These are phyloP conservation scores for Sporobolomyces roseus DNA, from an alignment of 768 basidiomycete genomes.

Conservation along the genomic window DNA sequence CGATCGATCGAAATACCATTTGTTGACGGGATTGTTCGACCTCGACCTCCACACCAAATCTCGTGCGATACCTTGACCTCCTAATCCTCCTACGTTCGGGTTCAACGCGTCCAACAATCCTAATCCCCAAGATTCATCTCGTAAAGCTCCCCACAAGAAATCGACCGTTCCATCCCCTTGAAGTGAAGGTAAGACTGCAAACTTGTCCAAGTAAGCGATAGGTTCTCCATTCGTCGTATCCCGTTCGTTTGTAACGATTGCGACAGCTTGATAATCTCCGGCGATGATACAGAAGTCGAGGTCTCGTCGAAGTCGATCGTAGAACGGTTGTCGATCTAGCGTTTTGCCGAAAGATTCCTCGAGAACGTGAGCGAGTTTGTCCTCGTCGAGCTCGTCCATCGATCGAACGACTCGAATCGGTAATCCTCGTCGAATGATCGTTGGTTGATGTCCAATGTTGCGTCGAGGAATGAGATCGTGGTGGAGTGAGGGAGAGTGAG, in stretches of 20 bases:
- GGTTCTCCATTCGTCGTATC: neutral
- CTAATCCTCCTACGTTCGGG: constrained; percentile 81
- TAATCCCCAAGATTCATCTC: constrained; percentile 96
- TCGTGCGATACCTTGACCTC: constrained; percentile 80
- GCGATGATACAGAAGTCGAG: constrained; percentile 91
- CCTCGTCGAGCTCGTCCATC: constrained; percentile 59
- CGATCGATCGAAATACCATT: constrained; percentile 98
- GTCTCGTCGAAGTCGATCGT: constrained; percentile 64
- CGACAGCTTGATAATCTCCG: constrained; percentile 92
- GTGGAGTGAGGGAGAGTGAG: constrained; percentile 88
- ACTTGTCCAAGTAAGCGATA: constrained; percentile 95
- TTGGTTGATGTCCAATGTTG: constrained; percentile 85
- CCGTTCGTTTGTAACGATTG: constrained; percentile 72
- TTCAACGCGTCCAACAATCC: constrained; percentile 91
- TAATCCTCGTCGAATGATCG: constrained; percentile 80
- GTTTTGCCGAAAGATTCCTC: constrained; percentile 78
- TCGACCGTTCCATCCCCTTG: constrained; percentile 99
- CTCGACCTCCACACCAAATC: constrained; percentile 96
- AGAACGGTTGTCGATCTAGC: constrained; percentile 72
- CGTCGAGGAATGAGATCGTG: constrained; percentile 79
- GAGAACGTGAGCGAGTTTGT: constrained; percentile 71
- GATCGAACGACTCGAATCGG: constrained; percentile 77
- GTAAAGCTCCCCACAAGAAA: constrained; percentile 96
- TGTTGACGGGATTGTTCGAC: constrained; percentile 91
- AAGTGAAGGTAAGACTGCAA: constrained; percentile 87